Conservation (phyloP, 192 early-diverging fungal genomes). For the Haplosporangium gracile region DNA sequence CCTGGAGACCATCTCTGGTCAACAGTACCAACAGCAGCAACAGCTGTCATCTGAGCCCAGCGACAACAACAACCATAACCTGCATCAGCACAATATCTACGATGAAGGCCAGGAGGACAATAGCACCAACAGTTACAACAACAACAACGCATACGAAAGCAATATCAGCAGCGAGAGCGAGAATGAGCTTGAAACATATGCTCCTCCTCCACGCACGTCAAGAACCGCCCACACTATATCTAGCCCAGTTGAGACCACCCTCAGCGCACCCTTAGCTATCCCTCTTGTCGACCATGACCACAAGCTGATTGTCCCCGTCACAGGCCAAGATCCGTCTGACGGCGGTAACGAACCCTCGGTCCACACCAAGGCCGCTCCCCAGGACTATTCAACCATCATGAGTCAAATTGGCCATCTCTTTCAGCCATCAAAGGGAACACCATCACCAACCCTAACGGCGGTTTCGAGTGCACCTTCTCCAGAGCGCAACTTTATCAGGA, state of each 20-base stretch:
- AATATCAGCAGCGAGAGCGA: not conserved
- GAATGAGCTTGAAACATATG: not conserved
- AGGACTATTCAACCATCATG: not conserved
- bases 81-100: not conserved
- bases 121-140: not conserved
- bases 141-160: not conserved
- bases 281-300: not conserved
- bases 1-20: constrained; percentile 26
- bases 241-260: not conserved
- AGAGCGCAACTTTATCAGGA: not conserved
- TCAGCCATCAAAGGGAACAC: not conserved
- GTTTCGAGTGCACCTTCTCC: not conserved
- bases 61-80: not conserved
- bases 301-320: not conserved
- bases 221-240: not conserved
- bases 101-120: not conserved
- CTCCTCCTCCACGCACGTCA: not conserved
- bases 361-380: not conserved
- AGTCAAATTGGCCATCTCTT: not conserved
- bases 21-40: not conserved
- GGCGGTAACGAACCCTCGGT: not conserved
- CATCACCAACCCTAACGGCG: not conserved
- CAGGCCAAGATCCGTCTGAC: not conserved
- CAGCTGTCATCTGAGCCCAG: not conserved
- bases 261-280: not conserved